Evolutionary conservation across 2,329 filamentous ascomycete genomes (phyloP), one percentile per base, ranked within the genome.

Genomic region (Talaromyces sp.): DNA sequence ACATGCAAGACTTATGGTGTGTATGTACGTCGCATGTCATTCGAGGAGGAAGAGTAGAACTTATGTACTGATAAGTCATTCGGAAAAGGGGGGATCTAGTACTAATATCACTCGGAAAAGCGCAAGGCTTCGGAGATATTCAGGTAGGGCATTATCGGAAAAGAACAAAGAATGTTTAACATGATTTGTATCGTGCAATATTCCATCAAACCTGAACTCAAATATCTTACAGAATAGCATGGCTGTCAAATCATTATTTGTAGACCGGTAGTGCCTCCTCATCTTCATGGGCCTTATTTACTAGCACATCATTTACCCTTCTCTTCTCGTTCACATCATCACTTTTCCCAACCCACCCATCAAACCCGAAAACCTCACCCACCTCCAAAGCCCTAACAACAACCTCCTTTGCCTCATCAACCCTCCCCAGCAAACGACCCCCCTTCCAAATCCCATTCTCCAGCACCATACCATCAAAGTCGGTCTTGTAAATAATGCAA

Each of bases 371-470:
- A 50, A 16, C 16, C 16, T n/a, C 47, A 31, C 6, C 14, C 14
- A 3, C 22, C 24, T 50, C 47, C 47, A 50, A 9, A 47, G 58
- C 37, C 33, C 60, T 39, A 41, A 54, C 16, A n/a, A 59, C 52
- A 19, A 65, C 59, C 19, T 62, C 64, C 50, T 52, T 65, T 13
- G 57, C 48, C 19, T 64, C 54, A 22, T 66, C 66, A 16, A 64
- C 65, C 7, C 61, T 58, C 3, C 68, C 66, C 9, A 70, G 64
- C 31, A 69, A 48, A 6, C 61, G 19, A 11, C 68, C 68, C 27
- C 60, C 50, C 35, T 66, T 65, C 68, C 68, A 70, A 35, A 70
- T 68, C 2, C 68, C 68, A 52, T 69, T 62, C 48, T 66, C 67
- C 16, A 70, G 65, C 13, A 62, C 24, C 68, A 68, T 67, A 0